Evolutionary conservation across 2,329 filamentous ascomycete species (phyloP), one percentile per base, ranked within the genome.

Genomic region (Nannizziopsis barbatae): DNA sequence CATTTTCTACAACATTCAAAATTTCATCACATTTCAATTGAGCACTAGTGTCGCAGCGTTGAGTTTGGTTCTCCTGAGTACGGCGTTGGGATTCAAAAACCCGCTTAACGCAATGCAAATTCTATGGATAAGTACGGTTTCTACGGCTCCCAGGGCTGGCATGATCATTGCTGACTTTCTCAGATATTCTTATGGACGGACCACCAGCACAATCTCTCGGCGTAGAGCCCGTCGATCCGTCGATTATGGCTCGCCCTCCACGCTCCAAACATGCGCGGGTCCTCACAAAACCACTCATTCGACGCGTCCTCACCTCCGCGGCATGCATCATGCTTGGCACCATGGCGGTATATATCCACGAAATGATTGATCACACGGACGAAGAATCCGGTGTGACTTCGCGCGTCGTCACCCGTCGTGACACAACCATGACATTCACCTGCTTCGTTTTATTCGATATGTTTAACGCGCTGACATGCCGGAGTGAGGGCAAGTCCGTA

Each of bases 71-170:
- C 79, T 98, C 56, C 68, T 98, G 60, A 95, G 89, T 73, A 95
- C 88, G 27, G 84, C 86, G 57, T 76, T 95, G 53, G 92, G 92
- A 35, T 92, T 93, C 71, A 89, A 87, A 68, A 95, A 92, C 63
- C 93, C 92, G 40, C 75, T 98, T 52, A 98, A 98, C 64, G 88
- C 92, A 43, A 98, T 98, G 92, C 92, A 98, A 71, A 98, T 98
- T 71, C 76, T 98, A 37, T 98, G 92, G 92, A 98, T 98, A 61
- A 98, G 90, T 95, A 72, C 71, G n/a, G 87, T 77, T 10, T 5
- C 42, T 40, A 32, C 42, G 18, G 27, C 18, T 43, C 22, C 14
- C 5, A 22, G 9, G 39, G 43, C 14, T 27, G 3, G 36, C 2
- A 10, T 36, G 41, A 12, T 37, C 27, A 9, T 31, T 44, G 53